phyloP scores from a whole-genome alignment of 495 filamentous ascomycete species.

The Tuber brumale region DNA sequence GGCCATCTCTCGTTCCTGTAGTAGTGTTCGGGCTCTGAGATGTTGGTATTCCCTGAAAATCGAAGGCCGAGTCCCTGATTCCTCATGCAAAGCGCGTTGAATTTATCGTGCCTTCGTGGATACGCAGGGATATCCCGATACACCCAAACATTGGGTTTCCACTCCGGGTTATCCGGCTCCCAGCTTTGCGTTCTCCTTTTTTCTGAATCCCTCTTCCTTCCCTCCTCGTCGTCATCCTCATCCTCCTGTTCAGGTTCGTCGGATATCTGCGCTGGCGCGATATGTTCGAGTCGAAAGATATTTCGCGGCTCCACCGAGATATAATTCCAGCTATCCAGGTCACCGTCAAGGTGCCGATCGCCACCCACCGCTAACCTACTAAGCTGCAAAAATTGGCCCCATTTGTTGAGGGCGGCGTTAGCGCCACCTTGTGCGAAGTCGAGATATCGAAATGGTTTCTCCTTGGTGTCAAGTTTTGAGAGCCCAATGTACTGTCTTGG shows the following conservation, averaged over 20 bases:
- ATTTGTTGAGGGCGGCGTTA: conserved; percentile 4
- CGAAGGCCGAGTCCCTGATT: not conserved
- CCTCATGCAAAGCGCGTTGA: not conserved
- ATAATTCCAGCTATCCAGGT: not conserved
- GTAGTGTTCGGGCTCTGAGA: not conserved
- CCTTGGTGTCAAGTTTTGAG: not conserved
- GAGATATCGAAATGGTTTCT: not conserved
- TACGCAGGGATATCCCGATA: not conserved
- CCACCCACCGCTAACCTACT: not conserved
- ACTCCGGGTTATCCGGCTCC: not conserved
- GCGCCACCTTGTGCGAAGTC: not conserved
- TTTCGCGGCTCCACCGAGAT: not conserved
- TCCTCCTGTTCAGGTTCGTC: not conserved
- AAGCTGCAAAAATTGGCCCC: not conserved
- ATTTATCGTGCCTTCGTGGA: not conserved
- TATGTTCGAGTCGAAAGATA: not conserved
- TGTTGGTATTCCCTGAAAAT: not conserved
- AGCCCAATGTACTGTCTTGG: not conserved
- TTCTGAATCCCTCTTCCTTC: not conserved
- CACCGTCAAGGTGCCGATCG: too few species aligned
- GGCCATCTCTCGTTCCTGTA: not conserved
- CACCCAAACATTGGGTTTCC: not conserved
- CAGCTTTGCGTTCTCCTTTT: not conserved
- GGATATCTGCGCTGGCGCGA: not conserved
- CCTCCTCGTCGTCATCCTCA: not conserved